These are phyloP conservation scores for Rhodotorula toruloides DNA, from an alignment of 768 basidiomycete genomes.

Conservation along the genomic window DNA sequence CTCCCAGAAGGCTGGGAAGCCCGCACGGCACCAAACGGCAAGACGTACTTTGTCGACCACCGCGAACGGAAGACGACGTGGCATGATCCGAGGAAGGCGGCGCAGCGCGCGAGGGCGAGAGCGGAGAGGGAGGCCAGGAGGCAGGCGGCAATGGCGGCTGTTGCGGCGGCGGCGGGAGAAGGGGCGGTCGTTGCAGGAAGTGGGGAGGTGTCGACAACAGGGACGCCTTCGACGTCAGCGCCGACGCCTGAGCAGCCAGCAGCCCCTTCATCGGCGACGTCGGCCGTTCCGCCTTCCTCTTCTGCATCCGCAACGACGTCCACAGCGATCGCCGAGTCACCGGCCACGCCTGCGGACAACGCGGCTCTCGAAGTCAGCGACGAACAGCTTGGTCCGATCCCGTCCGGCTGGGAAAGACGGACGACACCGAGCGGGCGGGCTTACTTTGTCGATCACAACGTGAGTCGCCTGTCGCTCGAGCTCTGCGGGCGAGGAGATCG, in stretches of 20 bases:
- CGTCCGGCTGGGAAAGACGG: constrained; percentile 99
- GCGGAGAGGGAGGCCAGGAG: neutral
- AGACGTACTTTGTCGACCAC: constrained; percentile 98
- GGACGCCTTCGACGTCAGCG: too few relatives aligned
- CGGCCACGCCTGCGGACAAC: too few relatives aligned
- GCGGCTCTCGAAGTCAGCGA: constrained; percentile 1
- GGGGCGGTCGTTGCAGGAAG: too few relatives aligned
- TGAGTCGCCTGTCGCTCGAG: constrained; percentile 45
- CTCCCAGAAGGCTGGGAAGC: constrained; percentile 98
- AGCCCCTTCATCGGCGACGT: too few relatives aligned
- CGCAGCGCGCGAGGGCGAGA: constrained; percentile 49
- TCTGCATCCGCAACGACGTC: neutral
- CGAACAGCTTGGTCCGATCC: constrained; percentile 72
- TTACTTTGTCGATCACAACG: constrained; percentile 99
- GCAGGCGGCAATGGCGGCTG: neutral
- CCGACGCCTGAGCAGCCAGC: too few relatives aligned
- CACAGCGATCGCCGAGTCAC: neutral
- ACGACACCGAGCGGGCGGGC: constrained; percentile 92
- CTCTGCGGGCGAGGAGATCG: too few relatives aligned
- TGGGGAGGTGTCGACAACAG: too few relatives aligned
- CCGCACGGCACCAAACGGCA: constrained; percentile 90
- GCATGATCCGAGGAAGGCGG: constrained; percentile 96
- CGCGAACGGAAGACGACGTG: constrained; percentile 98
- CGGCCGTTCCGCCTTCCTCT: too few relatives aligned
- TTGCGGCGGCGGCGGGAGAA: neutral